Conservation (phyloP, 2,329 filamentous ascomycete genomes). For the Plectosphaerella cucumerina region DNA sequence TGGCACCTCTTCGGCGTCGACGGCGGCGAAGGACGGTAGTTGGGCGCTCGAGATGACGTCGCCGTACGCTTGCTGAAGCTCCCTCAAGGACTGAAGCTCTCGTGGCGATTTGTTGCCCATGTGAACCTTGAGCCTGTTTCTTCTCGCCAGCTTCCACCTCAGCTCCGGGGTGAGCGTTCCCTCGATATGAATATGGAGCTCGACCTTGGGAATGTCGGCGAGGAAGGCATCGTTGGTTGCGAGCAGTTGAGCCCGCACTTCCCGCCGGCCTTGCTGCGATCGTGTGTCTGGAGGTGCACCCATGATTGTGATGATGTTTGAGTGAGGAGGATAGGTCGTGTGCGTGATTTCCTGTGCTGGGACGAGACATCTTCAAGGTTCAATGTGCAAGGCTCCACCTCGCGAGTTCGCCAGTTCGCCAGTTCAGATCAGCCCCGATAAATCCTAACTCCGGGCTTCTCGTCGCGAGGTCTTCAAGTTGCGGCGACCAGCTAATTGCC, state of each 20-base stretch:
- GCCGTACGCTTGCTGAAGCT: conserved; percentile 60
- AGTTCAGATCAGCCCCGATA: no score
- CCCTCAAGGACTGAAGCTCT: conserved; percentile 55
- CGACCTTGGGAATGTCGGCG: conserved; percentile 67
- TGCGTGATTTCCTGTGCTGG: no score
- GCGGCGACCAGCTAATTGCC: no score
- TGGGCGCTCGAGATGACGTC: conserved; percentile 49
- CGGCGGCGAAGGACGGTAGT: background rate
- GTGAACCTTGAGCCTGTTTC: conserved; percentile 62
- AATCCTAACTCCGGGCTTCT: no score
- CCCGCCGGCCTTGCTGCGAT: background rate
- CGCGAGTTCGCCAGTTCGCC: no score
- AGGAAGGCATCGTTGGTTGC: conserved; percentile 54
- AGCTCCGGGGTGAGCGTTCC: conserved; percentile 67
- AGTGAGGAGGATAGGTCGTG: no score
- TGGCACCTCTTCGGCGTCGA: conserved; percentile 32
- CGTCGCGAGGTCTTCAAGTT: no score
- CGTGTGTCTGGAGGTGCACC: background rate
- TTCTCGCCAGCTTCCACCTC: conserved; percentile 63
- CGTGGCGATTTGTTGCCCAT: conserved; percentile 43
- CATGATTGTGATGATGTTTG: background rate
- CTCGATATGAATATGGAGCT: conserved; percentile 79
- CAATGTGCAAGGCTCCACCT: no score
- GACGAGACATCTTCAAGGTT: no score
- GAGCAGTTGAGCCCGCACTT: background rate